phyloP scores from a whole-genome alignment of 805 yeast genomes.

The Barnettozyma vustinii region DNA sequence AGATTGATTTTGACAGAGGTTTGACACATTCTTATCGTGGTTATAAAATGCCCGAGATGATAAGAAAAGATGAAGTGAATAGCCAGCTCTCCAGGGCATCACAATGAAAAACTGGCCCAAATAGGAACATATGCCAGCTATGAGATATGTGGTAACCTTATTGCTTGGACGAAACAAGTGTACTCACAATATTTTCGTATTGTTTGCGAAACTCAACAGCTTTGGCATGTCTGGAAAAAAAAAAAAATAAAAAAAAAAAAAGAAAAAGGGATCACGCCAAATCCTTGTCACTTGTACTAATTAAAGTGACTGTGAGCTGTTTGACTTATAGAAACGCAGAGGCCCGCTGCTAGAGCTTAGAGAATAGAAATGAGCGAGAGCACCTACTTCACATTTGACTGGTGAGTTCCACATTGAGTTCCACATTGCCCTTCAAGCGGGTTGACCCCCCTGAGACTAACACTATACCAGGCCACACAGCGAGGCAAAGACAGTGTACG shows the following conservation, averaged over 20 bases:
- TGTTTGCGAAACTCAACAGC: background rate
- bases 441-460: background rate
- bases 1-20: background rate
- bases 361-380: slow-evolving; percentile 1
- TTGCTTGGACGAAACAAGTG: too few relatives aligned
- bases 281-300: background rate
- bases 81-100: background rate
- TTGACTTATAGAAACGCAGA: background rate
- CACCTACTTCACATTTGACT: slow-evolving; percentile 10
- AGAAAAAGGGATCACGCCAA: background rate
- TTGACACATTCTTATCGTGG: background rate
- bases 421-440: background rate
- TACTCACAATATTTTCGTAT: too few relatives aligned
- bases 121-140: too few relatives aligned
- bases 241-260: too few relatives aligned
- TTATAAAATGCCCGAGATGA: too few relatives aligned
- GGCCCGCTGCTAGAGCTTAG: background rate
- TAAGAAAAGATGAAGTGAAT: too few relatives aligned
- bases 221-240: too few relatives aligned
- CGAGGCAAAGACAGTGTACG: slow-evolving; percentile 37
- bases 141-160: too few relatives aligned
- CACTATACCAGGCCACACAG: slow-evolving; percentile 25
- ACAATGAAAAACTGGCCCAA: too few relatives aligned
- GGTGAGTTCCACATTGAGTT: slow-evolving; percentile 9
- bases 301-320: background rate